phyloP scores from a whole-genome alignment of 1,284 basidiomycete species.

The Leucoagaricus sp. region DNA sequence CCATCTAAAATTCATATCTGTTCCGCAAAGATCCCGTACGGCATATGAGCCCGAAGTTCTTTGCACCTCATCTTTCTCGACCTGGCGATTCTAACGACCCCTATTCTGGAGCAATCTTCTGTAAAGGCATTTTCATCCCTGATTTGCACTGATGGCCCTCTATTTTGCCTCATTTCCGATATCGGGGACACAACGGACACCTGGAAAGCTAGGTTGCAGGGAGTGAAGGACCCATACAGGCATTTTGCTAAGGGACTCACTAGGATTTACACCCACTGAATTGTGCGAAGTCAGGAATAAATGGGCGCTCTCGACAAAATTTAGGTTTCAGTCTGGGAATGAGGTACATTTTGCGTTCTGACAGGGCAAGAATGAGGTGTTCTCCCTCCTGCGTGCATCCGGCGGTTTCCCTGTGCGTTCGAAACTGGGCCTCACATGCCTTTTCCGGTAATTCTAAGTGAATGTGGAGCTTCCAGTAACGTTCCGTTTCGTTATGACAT shows the following conservation, averaged over 20 bases:
- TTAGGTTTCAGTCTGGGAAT: too few species aligned
- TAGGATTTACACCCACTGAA: too few species aligned
- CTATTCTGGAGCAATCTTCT: not conserved
- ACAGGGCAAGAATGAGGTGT: too few species aligned
- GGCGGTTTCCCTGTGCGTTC: not conserved
- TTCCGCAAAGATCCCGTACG: not conserved
- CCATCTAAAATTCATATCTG: not conserved
- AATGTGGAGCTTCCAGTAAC: not conserved
- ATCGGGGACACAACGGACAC: conserved; percentile 4
- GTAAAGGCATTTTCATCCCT: not conserved
- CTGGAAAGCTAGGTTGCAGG: not conserved
- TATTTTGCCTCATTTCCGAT: conserved; percentile 18
- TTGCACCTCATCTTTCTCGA: too few species aligned
- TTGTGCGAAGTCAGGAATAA: too few species aligned
- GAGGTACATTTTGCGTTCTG: too few species aligned
- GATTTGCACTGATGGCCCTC: too few species aligned
- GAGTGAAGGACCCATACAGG: too few species aligned
- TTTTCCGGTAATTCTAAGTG: not conserved
- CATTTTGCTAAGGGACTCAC: too few species aligned
- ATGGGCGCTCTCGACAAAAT: too few species aligned
- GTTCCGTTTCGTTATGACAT: not conserved
- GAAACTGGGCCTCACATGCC: not conserved
- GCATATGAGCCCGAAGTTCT: not conserved
- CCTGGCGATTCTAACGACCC: not conserved
- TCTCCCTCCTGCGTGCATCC: too few species aligned